phyloP scores from a whole-genome alignment of 441 rosid species.

The Pelargonium myrrhifolium region DNA sequence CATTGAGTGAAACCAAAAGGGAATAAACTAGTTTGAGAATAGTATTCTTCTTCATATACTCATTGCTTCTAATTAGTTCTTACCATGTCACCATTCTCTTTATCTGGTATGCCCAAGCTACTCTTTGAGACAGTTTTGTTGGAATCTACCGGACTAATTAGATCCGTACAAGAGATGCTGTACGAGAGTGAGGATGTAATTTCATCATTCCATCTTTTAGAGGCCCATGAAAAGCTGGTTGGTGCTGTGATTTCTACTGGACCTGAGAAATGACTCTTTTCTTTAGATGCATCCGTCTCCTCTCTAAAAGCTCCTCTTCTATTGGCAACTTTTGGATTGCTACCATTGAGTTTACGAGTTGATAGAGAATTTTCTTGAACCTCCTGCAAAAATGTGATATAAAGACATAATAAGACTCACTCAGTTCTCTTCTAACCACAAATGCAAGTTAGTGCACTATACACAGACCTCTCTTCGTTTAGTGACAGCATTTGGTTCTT shows the following conservation, averaged over 20 bases:
- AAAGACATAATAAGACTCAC: conserved; percentile 7
- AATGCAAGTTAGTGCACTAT: conserved; percentile 6
- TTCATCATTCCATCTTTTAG: conserved; percentile 51
- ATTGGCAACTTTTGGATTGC: conserved; percentile 13
- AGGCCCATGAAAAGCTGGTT: conserved; percentile 66
- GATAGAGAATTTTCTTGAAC: conserved; percentile 17
- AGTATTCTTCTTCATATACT: no score
- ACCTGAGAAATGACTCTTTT: conserved; percentile 34
- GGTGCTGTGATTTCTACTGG: conserved; percentile 54
- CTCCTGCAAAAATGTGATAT: conserved; percentile 26
- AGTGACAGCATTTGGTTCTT: conserved; percentile 28
- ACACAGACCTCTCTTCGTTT: conserved; percentile 43
- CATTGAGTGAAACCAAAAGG: neutral
- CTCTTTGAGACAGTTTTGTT: conserved; percentile 35
- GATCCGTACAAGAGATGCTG: conserved; percentile 43
- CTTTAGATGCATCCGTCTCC: conserved; percentile 30
- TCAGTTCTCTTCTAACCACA: conserved; percentile 6
- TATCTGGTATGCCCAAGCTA: conserved; percentile 22
- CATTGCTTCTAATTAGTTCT: neutral
- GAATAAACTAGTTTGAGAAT: neutral
- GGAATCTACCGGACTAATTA: conserved; percentile 40
- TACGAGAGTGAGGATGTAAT: conserved; percentile 41
- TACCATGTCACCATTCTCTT: conserved; percentile 21
- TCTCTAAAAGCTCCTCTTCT: conserved; percentile 22
- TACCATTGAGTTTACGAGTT: conserved; percentile 13